phyloP scores from a whole-genome alignment of 495 filamentous ascomycete genomes.

The Friedmanniomyces simplex region DNA sequence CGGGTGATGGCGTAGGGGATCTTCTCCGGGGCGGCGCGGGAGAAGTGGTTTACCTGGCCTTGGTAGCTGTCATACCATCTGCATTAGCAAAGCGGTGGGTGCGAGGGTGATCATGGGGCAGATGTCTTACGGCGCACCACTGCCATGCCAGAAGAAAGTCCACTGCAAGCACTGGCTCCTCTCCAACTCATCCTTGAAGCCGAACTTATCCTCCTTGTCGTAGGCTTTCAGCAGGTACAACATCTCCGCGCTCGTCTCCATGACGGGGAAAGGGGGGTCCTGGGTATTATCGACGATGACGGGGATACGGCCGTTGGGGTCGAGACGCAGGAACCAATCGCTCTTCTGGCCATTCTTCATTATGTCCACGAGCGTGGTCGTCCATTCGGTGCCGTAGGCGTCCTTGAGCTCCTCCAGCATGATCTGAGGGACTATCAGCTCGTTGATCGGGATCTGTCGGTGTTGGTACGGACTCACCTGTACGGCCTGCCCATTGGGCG shows the following conservation, averaged over 20 bases:
- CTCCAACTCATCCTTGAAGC: constrained; percentile 39
- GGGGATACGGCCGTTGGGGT: constrained; percentile 37
- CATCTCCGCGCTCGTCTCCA: constrained; percentile 44
- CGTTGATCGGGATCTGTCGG: not conserved
- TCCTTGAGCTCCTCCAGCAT: constrained; percentile 32
- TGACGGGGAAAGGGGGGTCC: constrained; percentile 42
- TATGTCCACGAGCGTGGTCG: constrained; percentile 42
- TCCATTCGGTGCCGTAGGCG: constrained; percentile 43
- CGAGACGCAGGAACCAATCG: constrained; percentile 45
- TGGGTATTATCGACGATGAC: constrained; percentile 41
- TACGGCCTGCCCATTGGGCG: constrained; percentile 32
- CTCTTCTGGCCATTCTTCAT: constrained; percentile 50
- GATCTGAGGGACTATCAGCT: constrained; percentile 17
- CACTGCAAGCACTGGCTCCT: constrained; percentile 36
- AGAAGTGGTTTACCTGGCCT: constrained; percentile 34
- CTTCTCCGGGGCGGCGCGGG: constrained; percentile 35
- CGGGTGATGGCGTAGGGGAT: constrained; percentile 42
- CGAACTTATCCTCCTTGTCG: constrained; percentile 38
- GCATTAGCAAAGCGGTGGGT: not conserved
- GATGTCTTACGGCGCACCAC: constrained; percentile 32
- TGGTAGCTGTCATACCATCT: constrained; percentile 16
- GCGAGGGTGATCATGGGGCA: not conserved
- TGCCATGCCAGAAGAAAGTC: constrained; percentile 44
- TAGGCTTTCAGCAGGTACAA: constrained; percentile 40
- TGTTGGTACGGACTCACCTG: not conserved